Conservation (phyloP, 2,329 filamentous ascomycete species). For the Colletotrichum higginsianum region DNA sequence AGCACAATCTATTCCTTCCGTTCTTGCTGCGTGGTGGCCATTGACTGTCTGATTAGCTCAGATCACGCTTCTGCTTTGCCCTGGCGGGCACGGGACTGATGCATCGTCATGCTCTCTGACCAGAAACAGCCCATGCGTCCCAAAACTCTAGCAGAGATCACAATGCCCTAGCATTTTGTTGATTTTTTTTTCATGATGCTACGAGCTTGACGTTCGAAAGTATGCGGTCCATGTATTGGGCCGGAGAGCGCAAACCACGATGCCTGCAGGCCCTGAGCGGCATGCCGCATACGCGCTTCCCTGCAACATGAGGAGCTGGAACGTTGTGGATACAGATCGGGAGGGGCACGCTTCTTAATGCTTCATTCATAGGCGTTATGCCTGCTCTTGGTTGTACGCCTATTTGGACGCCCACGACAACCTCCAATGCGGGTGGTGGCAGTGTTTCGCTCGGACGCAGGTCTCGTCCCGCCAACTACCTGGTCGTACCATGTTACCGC, state of each 20-base stretch:
- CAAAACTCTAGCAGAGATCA: too few species aligned
- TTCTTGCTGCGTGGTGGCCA: background rate
- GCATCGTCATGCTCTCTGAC: background rate
- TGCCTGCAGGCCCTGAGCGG: too few species aligned
- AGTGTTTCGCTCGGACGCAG: background rate
- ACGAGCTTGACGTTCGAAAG: too few species aligned
- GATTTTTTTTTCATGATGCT: too few species aligned
- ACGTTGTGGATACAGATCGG: background rate
- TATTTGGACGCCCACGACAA: too few species aligned
- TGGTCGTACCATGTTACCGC: background rate
- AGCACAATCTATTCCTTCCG: background rate
- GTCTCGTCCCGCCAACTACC: background rate
- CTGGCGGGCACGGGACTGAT: background rate
- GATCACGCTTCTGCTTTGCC: background rate
- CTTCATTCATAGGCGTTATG: background rate
- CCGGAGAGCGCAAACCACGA: too few species aligned
- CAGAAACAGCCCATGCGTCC: too few species aligned
- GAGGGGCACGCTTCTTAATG: background rate
- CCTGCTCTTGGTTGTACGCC: background rate
- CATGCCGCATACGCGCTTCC: background rate
- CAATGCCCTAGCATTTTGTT: too few species aligned
- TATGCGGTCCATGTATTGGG: too few species aligned
- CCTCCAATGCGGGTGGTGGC: background rate
- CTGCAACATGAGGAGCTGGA: background rate
- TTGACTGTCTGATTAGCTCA: background rate